These are phyloP conservation scores for Capillidium rhysosporum DNA, from an alignment of 371 early-diverging fungal genomes.

Conservation along the genomic window DNA sequence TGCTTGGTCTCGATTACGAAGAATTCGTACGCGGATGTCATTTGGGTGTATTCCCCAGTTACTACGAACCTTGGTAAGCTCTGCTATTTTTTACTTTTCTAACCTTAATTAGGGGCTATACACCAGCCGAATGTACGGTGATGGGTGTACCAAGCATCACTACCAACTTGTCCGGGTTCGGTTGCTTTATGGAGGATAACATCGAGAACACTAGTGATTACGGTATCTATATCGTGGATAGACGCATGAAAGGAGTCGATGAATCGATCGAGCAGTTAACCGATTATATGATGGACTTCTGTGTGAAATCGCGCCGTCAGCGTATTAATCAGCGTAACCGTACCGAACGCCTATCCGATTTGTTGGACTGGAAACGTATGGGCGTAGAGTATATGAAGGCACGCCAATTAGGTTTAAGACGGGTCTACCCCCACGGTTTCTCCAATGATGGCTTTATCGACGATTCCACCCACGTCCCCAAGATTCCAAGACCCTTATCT, in stretches of 20 bases:
- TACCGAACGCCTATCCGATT: constrained; percentile 81
- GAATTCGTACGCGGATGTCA: constrained; percentile 95
- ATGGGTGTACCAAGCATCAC: constrained; percentile 95
- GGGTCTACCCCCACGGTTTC: constrained; percentile 76
- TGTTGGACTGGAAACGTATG: constrained; percentile 97
- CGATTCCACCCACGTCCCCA: constrained; percentile 18
- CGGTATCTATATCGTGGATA: constrained; percentile 92
- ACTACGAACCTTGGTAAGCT: constrained; percentile 85
- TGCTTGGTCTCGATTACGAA: constrained; percentile 85
- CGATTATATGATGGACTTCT: constrained; percentile 74
- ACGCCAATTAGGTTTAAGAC: constrained; percentile 76
- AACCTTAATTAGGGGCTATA: constrained; percentile 37
- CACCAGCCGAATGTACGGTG: constrained; percentile 93
- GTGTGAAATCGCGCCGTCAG: constrained; percentile 84
- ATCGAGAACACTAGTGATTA: constrained; percentile 84
- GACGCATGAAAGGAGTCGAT: constrained; percentile 76
- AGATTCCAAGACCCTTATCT: constrained; percentile 58
- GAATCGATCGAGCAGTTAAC: constrained; percentile 81
- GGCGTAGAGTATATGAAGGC: constrained; percentile 94
- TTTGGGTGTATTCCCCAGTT: constrained; percentile 87
- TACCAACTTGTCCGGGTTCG: constrained; percentile 93
- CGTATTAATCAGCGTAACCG: constrained; percentile 95
- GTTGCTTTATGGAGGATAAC: constrained; percentile 92
- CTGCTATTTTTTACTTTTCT: neutral
- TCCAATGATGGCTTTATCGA: constrained; percentile 20